Conservation (phyloP, 352 stramenopile genomes). For the Pythium rishiriense region DNA sequence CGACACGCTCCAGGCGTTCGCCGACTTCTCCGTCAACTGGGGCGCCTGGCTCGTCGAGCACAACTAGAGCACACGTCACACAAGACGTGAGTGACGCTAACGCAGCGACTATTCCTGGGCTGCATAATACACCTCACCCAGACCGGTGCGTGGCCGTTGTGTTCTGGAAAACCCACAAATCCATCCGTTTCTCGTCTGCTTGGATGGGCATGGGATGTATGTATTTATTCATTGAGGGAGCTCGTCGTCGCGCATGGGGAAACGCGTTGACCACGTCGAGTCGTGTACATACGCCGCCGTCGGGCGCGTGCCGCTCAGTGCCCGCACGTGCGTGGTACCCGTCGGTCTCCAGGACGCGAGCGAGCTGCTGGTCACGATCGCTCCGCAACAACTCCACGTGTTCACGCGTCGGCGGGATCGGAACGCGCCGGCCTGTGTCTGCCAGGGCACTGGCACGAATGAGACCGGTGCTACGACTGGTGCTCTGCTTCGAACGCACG, state of each 20-base stretch:
- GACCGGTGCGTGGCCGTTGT: neutral
- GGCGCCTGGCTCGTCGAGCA: slow-evolving; percentile 70
- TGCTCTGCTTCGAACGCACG: neutral
- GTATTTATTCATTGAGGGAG: too few relatives aligned
- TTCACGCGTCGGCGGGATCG: slow-evolving; percentile 11
- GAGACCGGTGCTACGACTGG: neutral
- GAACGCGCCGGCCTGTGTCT: slow-evolving; percentile 21
- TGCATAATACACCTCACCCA: slow-evolving; percentile 1
- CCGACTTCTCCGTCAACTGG: slow-evolving; percentile 79
- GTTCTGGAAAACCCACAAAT: too few relatives aligned
- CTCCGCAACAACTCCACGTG: slow-evolving; percentile 7
- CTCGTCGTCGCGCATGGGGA: too few relatives aligned
- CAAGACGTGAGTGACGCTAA: too few relatives aligned
- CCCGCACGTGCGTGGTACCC: neutral
- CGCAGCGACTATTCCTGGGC: slow-evolving; percentile 1
- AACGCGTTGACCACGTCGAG: neutral
- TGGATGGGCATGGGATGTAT: too few relatives aligned
- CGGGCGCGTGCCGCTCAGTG: neutral
- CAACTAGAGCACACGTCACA: slow-evolving; percentile 8
- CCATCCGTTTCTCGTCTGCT: neutral
- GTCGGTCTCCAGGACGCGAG: neutral
- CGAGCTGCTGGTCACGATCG: slow-evolving; percentile 23
- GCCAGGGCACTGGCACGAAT: neutral
- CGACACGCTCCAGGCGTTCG: slow-evolving; percentile 59
- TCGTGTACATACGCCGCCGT: slow-evolving; percentile 15